These are phyloP conservation scores for Aspergillus glaucus DNA, from an alignment of 2,329 filamentous ascomycete genomes.

Conservation along the genomic window DNA sequence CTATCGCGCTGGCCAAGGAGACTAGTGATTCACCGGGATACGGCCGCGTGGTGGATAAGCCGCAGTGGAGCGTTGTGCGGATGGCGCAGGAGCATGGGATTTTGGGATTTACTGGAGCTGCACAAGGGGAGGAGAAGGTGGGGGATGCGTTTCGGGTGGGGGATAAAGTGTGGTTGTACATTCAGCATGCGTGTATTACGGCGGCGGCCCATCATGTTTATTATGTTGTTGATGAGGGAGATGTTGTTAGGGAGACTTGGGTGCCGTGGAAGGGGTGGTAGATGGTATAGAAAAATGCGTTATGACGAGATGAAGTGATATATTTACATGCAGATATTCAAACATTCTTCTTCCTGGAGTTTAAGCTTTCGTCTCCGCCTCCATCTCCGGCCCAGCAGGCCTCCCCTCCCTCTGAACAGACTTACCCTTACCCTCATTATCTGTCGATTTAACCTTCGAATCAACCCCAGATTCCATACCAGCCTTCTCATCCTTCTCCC, in stretches of 20 bases:
- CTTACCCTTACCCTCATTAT: slow-evolving; percentile 14
- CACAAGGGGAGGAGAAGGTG: slow-evolving; percentile 33
- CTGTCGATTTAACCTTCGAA: no score
- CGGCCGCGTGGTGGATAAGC: slow-evolving; percentile 61
- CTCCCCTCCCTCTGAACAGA: slow-evolving; percentile 9
- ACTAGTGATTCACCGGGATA: slow-evolving; percentile 63
- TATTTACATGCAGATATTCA: neutral
- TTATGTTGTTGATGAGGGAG: slow-evolving; percentile 56
- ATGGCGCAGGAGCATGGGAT: slow-evolving; percentile 76
- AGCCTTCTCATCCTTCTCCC: slow-evolving; percentile 18
- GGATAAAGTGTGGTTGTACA: slow-evolving; percentile 64
- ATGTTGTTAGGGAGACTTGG: slow-evolving; percentile 20
- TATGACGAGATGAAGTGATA: neutral
- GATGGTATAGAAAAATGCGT: neutral
- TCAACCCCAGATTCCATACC: slow-evolving; percentile 5
- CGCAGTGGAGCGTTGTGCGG: slow-evolving; percentile 57
- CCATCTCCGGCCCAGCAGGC: neutral
- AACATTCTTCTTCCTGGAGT: neutral
- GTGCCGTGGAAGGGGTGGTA: slow-evolving; percentile 23
- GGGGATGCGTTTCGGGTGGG: slow-evolving; percentile 51
- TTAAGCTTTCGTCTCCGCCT: neutral
- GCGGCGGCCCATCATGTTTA: slow-evolving; percentile 66
- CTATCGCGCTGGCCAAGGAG: slow-evolving; percentile 64
- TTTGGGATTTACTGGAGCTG: slow-evolving; percentile 48
- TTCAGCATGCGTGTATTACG: slow-evolving; percentile 74